Conservation (phyloP, 108 stramenopile species). For the Stephanodiscus minutulus region DNA sequence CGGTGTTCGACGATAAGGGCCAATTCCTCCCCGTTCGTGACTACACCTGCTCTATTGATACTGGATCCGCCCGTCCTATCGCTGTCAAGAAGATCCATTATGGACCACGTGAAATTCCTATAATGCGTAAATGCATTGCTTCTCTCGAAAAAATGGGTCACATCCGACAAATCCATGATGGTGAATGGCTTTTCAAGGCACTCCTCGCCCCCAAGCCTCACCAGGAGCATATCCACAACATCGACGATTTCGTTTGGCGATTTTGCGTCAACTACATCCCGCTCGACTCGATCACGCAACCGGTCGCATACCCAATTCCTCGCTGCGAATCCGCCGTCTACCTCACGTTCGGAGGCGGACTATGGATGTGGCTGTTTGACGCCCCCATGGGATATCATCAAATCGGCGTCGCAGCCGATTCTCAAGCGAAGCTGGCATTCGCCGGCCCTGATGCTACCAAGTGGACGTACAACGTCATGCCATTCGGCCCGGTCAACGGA, state of each 20-base stretch:
- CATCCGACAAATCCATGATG: background rate
- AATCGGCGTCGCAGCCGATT: background rate
- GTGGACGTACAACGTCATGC: slow-evolving; percentile 10
- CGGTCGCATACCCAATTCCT: background rate
- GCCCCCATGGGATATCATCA: slow-evolving; percentile 8
- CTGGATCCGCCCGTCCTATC: background rate
- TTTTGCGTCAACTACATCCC: background rate
- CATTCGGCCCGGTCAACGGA: slow-evolving; percentile 11
- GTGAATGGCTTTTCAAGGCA: background rate
- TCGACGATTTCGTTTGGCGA: background rate
- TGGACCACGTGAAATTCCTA: background rate
- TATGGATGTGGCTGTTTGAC: background rate
- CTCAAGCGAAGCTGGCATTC: background rate
- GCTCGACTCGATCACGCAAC: background rate
- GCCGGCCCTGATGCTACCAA: slow-evolving; percentile 4
- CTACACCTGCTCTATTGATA: background rate
- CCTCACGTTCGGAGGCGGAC: background rate
- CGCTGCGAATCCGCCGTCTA: slow-evolving; percentile 6
- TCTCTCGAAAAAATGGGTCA: background rate
- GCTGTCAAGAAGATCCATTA: background rate
- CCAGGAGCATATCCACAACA: background rate
- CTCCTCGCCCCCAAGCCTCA: background rate
- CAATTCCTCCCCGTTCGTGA: background rate
- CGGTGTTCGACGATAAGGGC: background rate
- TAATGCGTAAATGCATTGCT: background rate